Evolutionary conservation across 202 grass and related monocot species (phyloP), one percentile per base, ranked within the genome.

Genomic region (Thinopyrum obtusiflorum): DNA sequence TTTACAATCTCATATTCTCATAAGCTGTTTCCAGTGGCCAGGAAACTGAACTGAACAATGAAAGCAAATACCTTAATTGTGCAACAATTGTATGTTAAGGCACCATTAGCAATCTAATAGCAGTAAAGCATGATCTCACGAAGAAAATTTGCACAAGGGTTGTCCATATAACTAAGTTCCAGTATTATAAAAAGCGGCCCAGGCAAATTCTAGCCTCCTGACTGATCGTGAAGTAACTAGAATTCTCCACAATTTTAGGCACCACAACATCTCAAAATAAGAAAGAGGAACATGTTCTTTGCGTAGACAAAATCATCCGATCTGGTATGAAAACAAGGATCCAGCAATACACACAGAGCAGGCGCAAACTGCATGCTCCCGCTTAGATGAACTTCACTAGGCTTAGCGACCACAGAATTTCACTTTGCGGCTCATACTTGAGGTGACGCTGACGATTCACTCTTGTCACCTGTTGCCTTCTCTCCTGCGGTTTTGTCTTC

Each of bases 401-500:
- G 79, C 61, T 60, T 89, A 67, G 60, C 21, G 36, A 67, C 66
- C 46, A 49, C 18, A 73, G 18, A 55, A 73, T 26, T 73, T 76
- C 59, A 70, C 74, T 80, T 60, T 1, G 32, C 25, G 37, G 63
- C 59, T 80, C 80, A 90, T 84, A 61, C 75, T 80, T 69, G 28
- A 10, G 46, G 68, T 31, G 84, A 61, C 0, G 35, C 31, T 9
- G 80, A 37, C 8, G 71, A 10, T 37, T 76, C 46, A 7, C 10
- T 69, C 36, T 55, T 23, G 1, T 32, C 36, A 0, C 20, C n/a
- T 7, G 37, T 31, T 2, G 3, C 29, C 35, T 51, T 71, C 31
- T 81, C 64, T 28, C 72, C 85, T 31, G 27, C 11, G 26, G 29
- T 73, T 70, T 88, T 68, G 76, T 44, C 44, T 82, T 89, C 85